Conservation (phyloP, 768 basidiomycete genomes). For the Mycena belliarum region DNA sequence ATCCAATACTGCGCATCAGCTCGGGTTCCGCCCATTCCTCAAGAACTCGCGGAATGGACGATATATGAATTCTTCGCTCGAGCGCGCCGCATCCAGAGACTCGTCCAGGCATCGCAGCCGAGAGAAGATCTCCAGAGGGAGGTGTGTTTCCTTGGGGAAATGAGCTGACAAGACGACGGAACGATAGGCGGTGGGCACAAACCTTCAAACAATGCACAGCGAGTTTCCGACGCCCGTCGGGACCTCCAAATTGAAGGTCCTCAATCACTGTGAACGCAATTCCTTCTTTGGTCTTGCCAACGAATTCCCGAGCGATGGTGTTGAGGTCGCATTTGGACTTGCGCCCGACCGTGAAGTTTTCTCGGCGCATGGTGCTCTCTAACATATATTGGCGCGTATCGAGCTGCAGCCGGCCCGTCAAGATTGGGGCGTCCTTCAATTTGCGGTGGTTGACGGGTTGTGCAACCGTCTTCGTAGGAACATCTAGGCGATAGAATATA, state of each 20-base stretch:
- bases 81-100: neutral
- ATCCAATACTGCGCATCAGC: neutral
- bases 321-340: neutral
- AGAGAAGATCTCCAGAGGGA: neutral
- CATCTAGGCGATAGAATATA: neutral
- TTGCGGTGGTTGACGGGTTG: neutral
- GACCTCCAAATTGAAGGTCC: neutral
- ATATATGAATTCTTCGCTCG: neutral
- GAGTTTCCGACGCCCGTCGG: neutral
- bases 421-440: neutral
- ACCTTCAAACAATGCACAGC: slow-evolving; percentile 9
- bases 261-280: neutral
- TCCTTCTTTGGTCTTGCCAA: neutral
- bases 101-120: neutral
- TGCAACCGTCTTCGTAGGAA: neutral
- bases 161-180: neutral
- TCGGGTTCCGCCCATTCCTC: neutral
- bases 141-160: neutral
- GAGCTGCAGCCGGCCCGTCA: slow-evolving; percentile 4
- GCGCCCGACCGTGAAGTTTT: too few relatives aligned
- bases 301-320: neutral
- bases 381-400: neutral
- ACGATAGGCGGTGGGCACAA: neutral
- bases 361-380: neutral
- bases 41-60: slow-evolving; percentile 1